These are phyloP conservation scores for Eucalyptus camaldulensis DNA, from an alignment of 345 rosid genomes.

Conservation along the genomic window DNA sequence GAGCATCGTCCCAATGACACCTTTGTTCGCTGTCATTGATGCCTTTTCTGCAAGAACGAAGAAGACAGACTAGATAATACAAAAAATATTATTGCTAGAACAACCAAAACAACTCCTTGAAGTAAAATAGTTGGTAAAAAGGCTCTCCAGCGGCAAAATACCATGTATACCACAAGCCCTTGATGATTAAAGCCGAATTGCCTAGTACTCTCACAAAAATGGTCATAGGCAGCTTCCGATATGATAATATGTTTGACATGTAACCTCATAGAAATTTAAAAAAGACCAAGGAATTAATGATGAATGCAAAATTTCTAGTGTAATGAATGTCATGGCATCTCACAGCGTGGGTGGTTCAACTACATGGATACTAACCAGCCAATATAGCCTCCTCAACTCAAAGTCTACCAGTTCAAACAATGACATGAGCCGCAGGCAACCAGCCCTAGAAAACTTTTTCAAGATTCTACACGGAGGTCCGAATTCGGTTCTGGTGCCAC, in stretches of 20 bases:
- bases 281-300: background rate
- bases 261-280: background rate
- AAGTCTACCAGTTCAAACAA: background rate
- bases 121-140: background rate
- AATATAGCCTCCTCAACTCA: background rate
- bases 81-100: background rate
- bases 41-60: constrained; percentile 11
- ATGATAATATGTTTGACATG: background rate
- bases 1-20: constrained; percentile 5
- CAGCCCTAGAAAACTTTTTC: background rate
- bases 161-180: background rate
- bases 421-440: background rate
- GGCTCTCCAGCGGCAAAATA: background rate
- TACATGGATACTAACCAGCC: background rate
- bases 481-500: background rate
- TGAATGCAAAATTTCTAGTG: background rate
- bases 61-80: background rate
- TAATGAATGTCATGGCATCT: background rate
- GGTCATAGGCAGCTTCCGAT: background rate
- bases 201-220: background rate
- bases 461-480: background rate
- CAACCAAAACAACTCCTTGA: background rate
- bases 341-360: background rate
- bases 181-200: background rate
- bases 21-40: constrained; percentile 9